A percentile compares a stretch with the other conserved stretches of the same genome.
Conservation (phyloP, 139 green algal species). For the Marvania coccoides region DNA sequence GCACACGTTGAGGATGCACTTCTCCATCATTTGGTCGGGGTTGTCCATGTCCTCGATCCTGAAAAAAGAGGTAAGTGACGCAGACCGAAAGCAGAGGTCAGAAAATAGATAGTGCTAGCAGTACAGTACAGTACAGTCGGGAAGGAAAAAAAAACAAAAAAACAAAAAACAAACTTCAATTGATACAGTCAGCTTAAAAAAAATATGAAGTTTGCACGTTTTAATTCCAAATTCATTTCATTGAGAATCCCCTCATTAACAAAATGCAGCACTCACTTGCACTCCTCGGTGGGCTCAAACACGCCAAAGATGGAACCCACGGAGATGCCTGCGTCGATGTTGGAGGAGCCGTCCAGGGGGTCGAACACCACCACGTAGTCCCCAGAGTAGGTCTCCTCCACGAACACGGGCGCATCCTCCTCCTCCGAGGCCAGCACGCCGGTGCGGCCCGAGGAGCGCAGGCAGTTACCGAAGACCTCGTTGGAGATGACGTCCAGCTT, state of each 20-base stretch:
- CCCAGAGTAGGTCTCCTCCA: constrained; percentile 90
- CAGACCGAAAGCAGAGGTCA: too few species aligned
- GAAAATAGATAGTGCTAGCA: too few species aligned
- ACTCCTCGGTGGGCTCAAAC: constrained; percentile 82
- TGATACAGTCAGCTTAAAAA: too few species aligned
- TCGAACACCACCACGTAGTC: constrained; percentile 99
- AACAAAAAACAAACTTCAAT: too few species aligned
- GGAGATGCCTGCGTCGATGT: constrained; percentile 96
- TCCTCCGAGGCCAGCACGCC: constrained; percentile 94
- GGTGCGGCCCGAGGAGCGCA: constrained; percentile 45
- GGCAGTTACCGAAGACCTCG: constrained; percentile 91
- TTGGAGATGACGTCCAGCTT: constrained; percentile 99
- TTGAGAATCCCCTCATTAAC: too few species aligned
- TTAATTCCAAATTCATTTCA: too few species aligned
- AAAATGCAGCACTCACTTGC: too few species aligned
- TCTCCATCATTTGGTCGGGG: constrained; percentile 53
- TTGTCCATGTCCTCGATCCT: constrained; percentile 64
- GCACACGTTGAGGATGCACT: constrained; percentile 88
- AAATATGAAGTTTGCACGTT: too few species aligned
- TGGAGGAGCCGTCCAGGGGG: constrained; percentile 94
- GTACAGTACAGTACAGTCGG: too few species aligned
- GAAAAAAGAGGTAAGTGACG: too few species aligned
- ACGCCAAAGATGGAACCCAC: constrained; percentile 96
- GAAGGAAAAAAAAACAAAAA: too few species aligned
- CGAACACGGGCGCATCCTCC: constrained; percentile 90